Base-by-base conservation (phyloP, 257 asterid genomes). In the Ocimum tenuiflorum region DNA sequence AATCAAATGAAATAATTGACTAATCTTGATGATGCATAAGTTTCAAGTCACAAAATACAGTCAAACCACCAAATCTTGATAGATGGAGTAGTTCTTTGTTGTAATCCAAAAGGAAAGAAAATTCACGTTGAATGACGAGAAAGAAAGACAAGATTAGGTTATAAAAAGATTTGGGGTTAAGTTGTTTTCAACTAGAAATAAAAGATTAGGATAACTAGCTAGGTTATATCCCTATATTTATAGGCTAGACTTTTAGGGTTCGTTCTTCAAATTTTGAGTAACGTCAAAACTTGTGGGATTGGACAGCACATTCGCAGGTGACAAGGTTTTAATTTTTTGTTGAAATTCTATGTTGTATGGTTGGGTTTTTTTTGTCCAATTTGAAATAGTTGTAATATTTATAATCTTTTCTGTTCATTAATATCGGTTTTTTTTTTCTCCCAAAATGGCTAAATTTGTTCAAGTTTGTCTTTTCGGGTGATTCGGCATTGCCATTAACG, bases 201-300 rank as follows among this genome's bases (percentile, higher is more conserved):
- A 48, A 9, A 15, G 54, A 46, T 60, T 38, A n/a, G 60, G 68
- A 48, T 54, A 51, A 11, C 45, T 69, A 60, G 38, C 3, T 3
- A 22, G 33, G 29, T 14, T 11, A 0, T 10, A 31, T 4, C 62
- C 57, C 35, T 63, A 56, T 57, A 53, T 65, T 22, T n/a, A n/a
- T n/a, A n/a, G n/a, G n/a, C 29, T 70, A 51, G 69, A 24, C 27
- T 59, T 38, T 39, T 63, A 35, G 71, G 46, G 45, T 63, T 62
- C 20, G 14, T 18, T 54, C 49, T 35, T 70, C 20, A 19, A 29
- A 24, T 39, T 57, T 52, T 33, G 27, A 45, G 7, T 45, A 33
- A 54, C 35, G 60, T 36, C 54, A 67, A 59, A 23, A 36, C 20
- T 49, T 51, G 58, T 70, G 48, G 70, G 15, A 35, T 64, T 39